A percentile compares a stretch with the other conserved stretches of the same genome.
Conservation (phyloP, 2,329 filamentous ascomycete genomes). For the Truncatella angustata region DNA sequence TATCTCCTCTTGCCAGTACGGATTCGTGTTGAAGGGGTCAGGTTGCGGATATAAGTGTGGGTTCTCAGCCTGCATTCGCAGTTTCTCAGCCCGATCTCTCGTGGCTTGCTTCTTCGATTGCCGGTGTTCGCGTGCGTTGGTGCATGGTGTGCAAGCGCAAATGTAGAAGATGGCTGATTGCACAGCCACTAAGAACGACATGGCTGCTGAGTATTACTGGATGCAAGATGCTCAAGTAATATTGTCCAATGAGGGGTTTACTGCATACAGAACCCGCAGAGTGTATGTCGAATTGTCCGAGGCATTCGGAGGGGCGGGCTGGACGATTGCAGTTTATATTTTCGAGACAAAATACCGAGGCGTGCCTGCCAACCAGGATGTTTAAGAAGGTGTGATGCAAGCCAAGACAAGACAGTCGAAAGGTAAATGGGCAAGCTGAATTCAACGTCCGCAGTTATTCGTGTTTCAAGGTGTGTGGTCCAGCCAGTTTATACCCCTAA, state of each 20-base stretch:
- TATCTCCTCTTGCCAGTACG: slow-evolving; percentile 87
- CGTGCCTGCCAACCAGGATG: not conserved
- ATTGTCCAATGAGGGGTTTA: not conserved
- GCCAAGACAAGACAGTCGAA: not conserved
- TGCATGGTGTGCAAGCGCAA: slow-evolving; percentile 75
- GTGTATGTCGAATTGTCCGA: not conserved
- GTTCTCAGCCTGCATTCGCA: slow-evolving; percentile 64
- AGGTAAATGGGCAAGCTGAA: no score
- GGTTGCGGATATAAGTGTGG: slow-evolving; percentile 77
- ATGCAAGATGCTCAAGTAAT: not conserved
- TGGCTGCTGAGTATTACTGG: slow-evolving; percentile 22
- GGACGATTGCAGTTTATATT: not conserved
- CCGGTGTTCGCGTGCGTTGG: slow-evolving; percentile 66
- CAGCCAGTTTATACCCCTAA: no score
- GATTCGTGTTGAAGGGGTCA: slow-evolving; percentile 80
- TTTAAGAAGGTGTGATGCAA: no score
- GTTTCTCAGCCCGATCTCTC: slow-evolving; percentile 64
- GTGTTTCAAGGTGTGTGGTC: no score
- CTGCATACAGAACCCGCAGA: slow-evolving; percentile 1
- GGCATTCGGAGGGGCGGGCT: not conserved
- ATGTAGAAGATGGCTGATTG: slow-evolving; percentile 80
- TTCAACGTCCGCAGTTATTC: no score
- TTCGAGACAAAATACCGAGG: not conserved
- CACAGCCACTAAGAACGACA: slow-evolving; percentile 58
- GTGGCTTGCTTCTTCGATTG: slow-evolving; percentile 70